A percentile compares a stretch with the other conserved stretches of the same genome.
Conservation (phyloP, 2,329 filamentous ascomycete species). For the Aspergillus aculeatinus region DNA sequence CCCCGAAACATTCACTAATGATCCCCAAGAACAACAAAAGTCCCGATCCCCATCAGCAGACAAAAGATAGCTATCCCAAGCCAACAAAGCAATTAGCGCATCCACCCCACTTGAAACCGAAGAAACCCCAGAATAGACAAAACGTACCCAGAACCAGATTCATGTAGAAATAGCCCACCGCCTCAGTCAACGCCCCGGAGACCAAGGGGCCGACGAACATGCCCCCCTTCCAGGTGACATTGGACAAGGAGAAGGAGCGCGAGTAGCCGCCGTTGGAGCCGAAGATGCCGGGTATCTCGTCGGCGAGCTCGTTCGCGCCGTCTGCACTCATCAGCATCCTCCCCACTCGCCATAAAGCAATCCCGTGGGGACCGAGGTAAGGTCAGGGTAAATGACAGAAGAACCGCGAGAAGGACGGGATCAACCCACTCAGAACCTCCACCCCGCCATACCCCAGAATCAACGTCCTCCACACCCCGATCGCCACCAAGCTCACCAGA, state of each 20-base stretch:
- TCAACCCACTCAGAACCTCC: not conserved
- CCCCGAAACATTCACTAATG: too few relatives aligned
- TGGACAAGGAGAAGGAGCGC: slow-evolving; percentile 21
- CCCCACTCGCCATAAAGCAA: too few relatives aligned
- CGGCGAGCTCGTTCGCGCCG: slow-evolving; percentile 18
- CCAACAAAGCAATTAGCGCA: too few relatives aligned
- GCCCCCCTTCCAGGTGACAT: slow-evolving; percentile 23
- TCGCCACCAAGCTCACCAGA: not conserved
- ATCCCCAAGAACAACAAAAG: too few relatives aligned
- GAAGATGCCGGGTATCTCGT: slow-evolving; percentile 19
- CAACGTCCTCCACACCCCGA: not conserved
- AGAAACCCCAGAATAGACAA: not conserved
- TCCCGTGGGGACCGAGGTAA: too few relatives aligned
- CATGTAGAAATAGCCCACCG: not conserved
- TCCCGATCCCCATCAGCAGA: too few relatives aligned
- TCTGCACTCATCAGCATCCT: slow-evolving; percentile 5
- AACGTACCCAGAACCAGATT: not conserved
- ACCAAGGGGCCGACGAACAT: slow-evolving; percentile 17
- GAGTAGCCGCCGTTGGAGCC: slow-evolving; percentile 25
- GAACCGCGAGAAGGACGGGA: too few relatives aligned
- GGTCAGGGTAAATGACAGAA: too few relatives aligned
- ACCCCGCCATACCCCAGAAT: slow-evolving; percentile 8
- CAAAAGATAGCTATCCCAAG: too few relatives aligned
- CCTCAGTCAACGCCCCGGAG: not conserved
- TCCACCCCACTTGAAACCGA: rapidly evolving